Percentiles rank a stretch among this genome's conserved stretches.
phyloP scores from a whole-genome alignment of 2,329 filamentous ascomycete genomes.

The Bimuria novae-zelandiae region DNA sequence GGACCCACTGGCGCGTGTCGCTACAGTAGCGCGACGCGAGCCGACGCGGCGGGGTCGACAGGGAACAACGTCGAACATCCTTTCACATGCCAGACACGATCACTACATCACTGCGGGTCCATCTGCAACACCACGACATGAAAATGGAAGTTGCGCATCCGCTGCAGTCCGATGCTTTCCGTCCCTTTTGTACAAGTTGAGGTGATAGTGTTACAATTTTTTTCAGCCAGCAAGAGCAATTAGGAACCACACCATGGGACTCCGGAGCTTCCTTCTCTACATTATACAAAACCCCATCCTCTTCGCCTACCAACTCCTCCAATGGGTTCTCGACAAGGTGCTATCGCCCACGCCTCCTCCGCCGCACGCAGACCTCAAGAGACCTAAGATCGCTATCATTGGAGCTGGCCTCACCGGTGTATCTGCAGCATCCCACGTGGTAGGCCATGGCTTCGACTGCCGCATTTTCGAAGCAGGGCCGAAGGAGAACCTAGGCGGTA shows the following conservation, averaged over 20 bases:
- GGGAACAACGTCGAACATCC: not conserved
- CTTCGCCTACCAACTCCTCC: slow-evolving; percentile 67
- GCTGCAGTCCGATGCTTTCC: not conserved
- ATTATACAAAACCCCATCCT: slow-evolving; percentile 54
- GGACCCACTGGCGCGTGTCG: not conserved
- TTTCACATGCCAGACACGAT: slow-evolving; percentile 4
- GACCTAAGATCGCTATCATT: slow-evolving; percentile 61
- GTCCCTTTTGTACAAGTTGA: too few species aligned
- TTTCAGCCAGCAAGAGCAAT: not conserved
- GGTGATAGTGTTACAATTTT: too few species aligned
- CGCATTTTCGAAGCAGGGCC: slow-evolving; percentile 75
- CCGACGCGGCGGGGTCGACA: not conserved
- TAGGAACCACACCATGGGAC: slow-evolving; percentile 29
- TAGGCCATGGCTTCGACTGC: slow-evolving; percentile 84
- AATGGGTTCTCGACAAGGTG: slow-evolving; percentile 66
- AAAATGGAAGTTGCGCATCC: not conserved
- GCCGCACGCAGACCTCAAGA: slow-evolving; percentile 58
- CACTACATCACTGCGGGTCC: slow-evolving; percentile 29
- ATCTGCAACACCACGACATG: slow-evolving; percentile 6
- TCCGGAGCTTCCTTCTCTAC: slow-evolving; percentile 23
- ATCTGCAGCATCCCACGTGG: slow-evolving; percentile 78
- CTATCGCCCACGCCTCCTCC: slow-evolving; percentile 73
- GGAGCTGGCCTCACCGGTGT: slow-evolving; percentile 69
- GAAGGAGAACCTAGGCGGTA: slow-evolving; percentile 71
- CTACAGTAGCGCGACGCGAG: not conserved